These are phyloP conservation scores for Irpex rosettiformis DNA, from an alignment of 1,284 basidiomycete species.

Conservation along the genomic window DNA sequence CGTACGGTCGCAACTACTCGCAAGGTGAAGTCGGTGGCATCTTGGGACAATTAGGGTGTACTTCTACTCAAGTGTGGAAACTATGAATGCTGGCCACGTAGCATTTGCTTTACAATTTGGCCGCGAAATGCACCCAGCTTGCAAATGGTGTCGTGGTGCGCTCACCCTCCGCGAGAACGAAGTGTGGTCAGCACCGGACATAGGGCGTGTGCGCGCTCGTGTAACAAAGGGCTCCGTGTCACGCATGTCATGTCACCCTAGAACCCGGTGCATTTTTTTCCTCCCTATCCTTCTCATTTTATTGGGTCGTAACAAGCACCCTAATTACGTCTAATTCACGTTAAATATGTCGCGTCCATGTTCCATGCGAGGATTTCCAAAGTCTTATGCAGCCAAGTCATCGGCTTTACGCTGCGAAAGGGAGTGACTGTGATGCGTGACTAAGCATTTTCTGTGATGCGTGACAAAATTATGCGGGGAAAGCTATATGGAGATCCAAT, in stretches of 20 bases:
- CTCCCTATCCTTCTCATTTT: background rate
- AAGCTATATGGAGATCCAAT: background rate
- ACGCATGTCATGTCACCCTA: background rate
- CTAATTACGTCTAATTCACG: background rate
- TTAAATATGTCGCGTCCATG: background rate
- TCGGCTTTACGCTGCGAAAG: background rate
- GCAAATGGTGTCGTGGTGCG: background rate
- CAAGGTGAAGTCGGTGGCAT: constrained; percentile 70
- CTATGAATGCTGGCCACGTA: constrained; percentile 34
- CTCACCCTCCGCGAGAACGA: constrained; percentile 12
- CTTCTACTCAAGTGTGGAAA: constrained; percentile 66
- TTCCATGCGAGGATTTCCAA: background rate
- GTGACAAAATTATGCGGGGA: constrained; percentile 8
- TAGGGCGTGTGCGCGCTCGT: constrained; percentile 7
- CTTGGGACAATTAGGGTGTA: constrained; percentile 62
- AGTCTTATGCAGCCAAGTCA: background rate
- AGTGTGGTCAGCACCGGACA: constrained; percentile 5
- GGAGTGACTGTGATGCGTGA: constrained; percentile 4
- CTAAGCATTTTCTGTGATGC: background rate
- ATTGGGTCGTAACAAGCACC: background rate
- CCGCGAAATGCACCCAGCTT: background rate
- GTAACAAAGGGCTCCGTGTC: background rate
- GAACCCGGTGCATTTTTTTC: background rate
- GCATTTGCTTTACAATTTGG: background rate
- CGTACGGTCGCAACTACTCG: constrained; percentile 70